Evolutionary conservation across 257 asterid genomes (phyloP).

Genomic region (Primulina huaijiensis): DNA sequence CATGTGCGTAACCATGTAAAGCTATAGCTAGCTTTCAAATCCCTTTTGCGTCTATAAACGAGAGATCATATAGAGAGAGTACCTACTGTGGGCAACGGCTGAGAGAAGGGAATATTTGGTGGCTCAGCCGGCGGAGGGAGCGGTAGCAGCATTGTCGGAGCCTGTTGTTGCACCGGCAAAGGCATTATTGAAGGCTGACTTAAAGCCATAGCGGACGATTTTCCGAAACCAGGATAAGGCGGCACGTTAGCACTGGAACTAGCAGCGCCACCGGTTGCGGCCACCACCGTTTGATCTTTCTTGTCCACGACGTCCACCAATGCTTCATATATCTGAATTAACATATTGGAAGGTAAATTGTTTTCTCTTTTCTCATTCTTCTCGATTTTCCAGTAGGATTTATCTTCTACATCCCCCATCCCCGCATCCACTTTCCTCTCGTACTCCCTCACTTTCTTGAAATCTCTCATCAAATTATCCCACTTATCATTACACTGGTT

Average conservation of each 20-base stretch:
- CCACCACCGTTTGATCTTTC: slow-evolving; percentile 29
- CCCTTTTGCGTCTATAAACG: neutral
- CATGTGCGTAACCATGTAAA: too few relatives aligned
- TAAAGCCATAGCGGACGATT: neutral
- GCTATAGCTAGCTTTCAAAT: too few relatives aligned
- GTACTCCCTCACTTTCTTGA: slow-evolving; percentile 80
- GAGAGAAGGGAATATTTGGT: slow-evolving; percentile 31
- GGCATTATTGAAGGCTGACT: slow-evolving; percentile 16
- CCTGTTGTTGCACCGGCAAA: slow-evolving; percentile 34
- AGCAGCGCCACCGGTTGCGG: neutral
- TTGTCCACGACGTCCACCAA: slow-evolving; percentile 65
- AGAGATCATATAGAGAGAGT: slow-evolving; percentile 29
- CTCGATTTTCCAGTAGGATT: slow-evolving; percentile 81
- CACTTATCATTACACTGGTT: slow-evolving; percentile 94
- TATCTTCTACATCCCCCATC: slow-evolving; percentile 10
- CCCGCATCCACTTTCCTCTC: slow-evolving; percentile 33
- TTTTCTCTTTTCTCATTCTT: slow-evolving; percentile 65
- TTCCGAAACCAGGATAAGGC: slow-evolving; percentile 2
- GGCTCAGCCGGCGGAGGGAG: slow-evolving; percentile 38
- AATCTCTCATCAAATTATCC: slow-evolving; percentile 96
- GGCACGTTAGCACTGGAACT: neutral
- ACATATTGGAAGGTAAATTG: slow-evolving; percentile 76
- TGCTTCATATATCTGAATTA: slow-evolving; percentile 74
- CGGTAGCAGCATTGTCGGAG: slow-evolving; percentile 27
- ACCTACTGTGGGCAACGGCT: slow-evolving; percentile 65